Evolutionary conservation across 257 asterid genomes (phyloP), one percentile per base, ranked within the genome.

Genomic region (Petunia secreta): DNA sequence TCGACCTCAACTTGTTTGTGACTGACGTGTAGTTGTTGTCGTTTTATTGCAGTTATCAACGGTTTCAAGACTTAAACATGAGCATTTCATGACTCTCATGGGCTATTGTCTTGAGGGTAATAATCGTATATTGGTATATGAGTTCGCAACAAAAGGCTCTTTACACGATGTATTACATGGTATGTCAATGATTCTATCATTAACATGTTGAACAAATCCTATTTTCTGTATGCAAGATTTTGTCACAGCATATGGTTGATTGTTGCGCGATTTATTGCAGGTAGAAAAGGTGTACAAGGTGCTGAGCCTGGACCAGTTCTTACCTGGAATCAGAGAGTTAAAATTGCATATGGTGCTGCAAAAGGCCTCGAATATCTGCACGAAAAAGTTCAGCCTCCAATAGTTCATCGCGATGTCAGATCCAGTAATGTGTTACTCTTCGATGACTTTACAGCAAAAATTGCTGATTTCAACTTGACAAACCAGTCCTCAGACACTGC

Each of bases 221-320:
- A 46, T 16, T 64, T 38, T 13, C 43, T 11, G 34, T 59, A 1
- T 66, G 11, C 15, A 34, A 63, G 68, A 63, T 63, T 11, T 5
- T 59, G 15, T 43, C 40, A 40, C 9, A 11, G 40, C 6, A 37
- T 38, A 85, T 63, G 5, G 52, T 68, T 66, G 77, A 71, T 71
- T 71, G 1, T 68, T 13, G 38, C 8, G 44, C 2, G 44, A 2
- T 48, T 0, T 60, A 11, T 78, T 79, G 53, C 71, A 93, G 98
- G 98, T 40, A 84, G 95, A 77, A 95, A 95, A 84, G 98, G 98
- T 46, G 98, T 95, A 75, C 97, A 95, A 85, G 96, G 97, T 37
- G 98, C 98, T 13, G 98, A 95, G 83, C 98, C 98, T 0, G 98
- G 98, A 48, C 97, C 97, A 0, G 94, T 85, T 38, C 90, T 95